phyloP scores from a whole-genome alignment of 257 asterid species.

The Solanum corneliomulleri region DNA sequence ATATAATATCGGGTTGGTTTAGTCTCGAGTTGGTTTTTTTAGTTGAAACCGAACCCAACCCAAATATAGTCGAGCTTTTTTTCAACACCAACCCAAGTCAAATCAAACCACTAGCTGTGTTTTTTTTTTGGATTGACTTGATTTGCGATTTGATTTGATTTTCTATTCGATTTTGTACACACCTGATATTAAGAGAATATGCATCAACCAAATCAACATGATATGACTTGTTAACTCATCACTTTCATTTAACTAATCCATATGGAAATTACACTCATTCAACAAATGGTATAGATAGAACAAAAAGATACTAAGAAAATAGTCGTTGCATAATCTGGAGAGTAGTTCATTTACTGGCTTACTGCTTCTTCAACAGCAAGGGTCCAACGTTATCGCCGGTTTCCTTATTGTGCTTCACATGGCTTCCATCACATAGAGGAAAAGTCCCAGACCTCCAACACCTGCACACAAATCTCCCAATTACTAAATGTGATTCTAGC shows the following conservation, averaged over 20 bases:
- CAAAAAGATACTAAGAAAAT: conserved; percentile 2
- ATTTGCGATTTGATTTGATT: no score
- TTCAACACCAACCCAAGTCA: no score
- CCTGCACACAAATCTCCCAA: conserved; percentile 25
- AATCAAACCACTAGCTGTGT: no score
- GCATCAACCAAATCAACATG: background rate
- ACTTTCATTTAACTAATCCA: background rate
- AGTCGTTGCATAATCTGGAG: background rate
- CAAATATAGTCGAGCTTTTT: no score
- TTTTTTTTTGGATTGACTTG: no score
- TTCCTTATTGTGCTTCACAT: conserved; percentile 86
- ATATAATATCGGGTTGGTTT: no score
- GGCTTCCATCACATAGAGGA: conserved; percentile 86
- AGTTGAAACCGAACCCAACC: no score
- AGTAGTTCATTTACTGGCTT: background rate
- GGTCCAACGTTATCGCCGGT: conserved; percentile 95
- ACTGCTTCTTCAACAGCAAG: conserved; percentile 70
- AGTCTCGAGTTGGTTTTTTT: no score
- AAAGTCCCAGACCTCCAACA: conserved; percentile 95
- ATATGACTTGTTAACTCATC: background rate
- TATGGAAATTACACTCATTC: background rate
- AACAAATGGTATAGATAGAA: background rate
- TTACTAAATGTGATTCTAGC: background rate
- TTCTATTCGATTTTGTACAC: no score
- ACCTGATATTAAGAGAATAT: no score